Conservation (phyloP, 805 yeast species). For the Suhomyces sp. region DNA sequence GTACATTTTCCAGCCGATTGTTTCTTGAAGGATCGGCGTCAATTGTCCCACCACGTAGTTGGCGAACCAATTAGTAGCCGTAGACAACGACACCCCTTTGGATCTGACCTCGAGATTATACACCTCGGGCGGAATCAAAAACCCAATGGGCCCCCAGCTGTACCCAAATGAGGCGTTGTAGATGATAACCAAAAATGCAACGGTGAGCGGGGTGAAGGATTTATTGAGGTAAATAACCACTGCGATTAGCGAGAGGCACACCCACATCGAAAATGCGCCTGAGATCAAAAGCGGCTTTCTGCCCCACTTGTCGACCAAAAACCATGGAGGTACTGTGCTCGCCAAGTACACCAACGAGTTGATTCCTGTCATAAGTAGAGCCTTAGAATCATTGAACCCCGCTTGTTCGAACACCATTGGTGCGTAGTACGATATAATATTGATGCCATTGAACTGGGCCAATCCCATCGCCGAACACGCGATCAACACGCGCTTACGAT, state of each 20-base stretch:
- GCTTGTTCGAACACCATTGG: constrained; percentile 52
- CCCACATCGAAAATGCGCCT: constrained; percentile 41
- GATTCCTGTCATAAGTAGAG: constrained; percentile 44
- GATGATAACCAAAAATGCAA: constrained; percentile 39
- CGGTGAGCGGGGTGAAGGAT: constrained; percentile 34
- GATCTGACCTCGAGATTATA: constrained; percentile 42
- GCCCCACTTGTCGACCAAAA: constrained; percentile 45
- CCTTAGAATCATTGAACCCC: constrained; percentile 41
- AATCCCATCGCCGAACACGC: constrained; percentile 44
- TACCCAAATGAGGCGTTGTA: constrained; percentile 45
- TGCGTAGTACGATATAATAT: constrained; percentile 57
- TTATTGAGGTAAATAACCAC: constrained; percentile 31
- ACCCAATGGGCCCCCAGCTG: constrained; percentile 48
- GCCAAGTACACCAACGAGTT: constrained; percentile 38
- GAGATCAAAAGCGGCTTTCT: constrained; percentile 42
- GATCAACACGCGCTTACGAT: constrained; percentile 33
- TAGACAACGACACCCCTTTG: constrained; percentile 44
- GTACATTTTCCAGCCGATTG: constrained; percentile 42
- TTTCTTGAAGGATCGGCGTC: constrained; percentile 41
- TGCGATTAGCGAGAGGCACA: constrained; percentile 33
- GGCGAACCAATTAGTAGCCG: constrained; percentile 46
- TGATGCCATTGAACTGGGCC: constrained; percentile 54
- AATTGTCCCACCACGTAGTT: constrained; percentile 45
- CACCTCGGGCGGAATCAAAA: constrained; percentile 44
- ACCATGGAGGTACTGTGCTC: constrained; percentile 46